Percentiles rank a stretch among this genome's conserved stretches.
Conservation (phyloP, 176 grass and related monocot genomes). For the Musa beccarii region DNA sequence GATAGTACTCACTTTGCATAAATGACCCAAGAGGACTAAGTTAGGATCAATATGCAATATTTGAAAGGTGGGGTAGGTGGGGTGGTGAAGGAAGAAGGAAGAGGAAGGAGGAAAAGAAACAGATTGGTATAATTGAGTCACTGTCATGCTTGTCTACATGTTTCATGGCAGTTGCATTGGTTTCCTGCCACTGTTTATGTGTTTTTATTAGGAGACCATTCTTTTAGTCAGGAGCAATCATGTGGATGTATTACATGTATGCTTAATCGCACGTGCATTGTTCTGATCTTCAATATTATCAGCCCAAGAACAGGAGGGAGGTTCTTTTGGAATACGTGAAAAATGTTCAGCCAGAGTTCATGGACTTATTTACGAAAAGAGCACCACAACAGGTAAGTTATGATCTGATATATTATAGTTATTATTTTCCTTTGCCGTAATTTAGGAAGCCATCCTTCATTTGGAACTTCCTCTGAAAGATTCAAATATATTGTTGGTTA, state of each 20-base stretch:
- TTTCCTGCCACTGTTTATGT: not conserved
- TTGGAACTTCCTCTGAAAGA: not conserved
- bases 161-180: no score
- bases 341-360: conserved; percentile 87
- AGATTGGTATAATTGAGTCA: no score
- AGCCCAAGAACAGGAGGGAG: conserved; percentile 72
- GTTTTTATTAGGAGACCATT: not conserved
- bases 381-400: conserved; percentile 61
- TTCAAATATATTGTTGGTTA: not conserved
- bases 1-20: no score
- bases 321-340: conserved; percentile 84
- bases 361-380: conserved; percentile 87
- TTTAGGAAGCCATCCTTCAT: not conserved
- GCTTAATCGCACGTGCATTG: conserved; percentile 8
- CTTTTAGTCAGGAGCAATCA: not conserved
- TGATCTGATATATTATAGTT: not conserved
- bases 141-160: no score
- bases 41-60: no score
- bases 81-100: no score
- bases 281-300: conserved; percentile 20
- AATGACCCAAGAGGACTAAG: no score
- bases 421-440: not conserved
- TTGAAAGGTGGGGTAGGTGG: no score
- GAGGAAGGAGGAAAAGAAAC: no score
- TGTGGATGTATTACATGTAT: not conserved